phyloP scores from a whole-genome alignment of 1,284 basidiomycete species.

The Xanthoconium separans region DNA sequence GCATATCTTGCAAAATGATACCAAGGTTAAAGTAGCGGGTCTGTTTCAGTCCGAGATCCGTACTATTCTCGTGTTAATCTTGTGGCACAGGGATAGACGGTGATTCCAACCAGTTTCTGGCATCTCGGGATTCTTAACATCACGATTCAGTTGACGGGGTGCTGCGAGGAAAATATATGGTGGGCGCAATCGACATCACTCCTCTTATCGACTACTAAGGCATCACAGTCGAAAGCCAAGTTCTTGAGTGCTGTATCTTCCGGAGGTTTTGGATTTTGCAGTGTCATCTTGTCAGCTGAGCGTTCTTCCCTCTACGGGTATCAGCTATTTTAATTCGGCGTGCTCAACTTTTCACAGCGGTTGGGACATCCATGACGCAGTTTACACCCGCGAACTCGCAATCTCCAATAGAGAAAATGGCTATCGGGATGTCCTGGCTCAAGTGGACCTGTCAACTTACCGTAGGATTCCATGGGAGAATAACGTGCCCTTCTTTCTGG shows the following conservation, averaged over 20 bases:
- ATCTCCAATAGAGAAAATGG: conserved; percentile 92
- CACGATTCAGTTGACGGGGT: conserved; percentile 79
- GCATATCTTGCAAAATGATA: conserved; percentile 58
- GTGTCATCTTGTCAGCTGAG: conserved; percentile 76
- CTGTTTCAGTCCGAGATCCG: conserved; percentile 23
- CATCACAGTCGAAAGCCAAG: conserved; percentile 78
- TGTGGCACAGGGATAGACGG: conserved; percentile 60
- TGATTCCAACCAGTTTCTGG: conserved; percentile 28
- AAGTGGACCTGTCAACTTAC: conserved; percentile 82
- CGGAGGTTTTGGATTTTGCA: conserved; percentile 90
- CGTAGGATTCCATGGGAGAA: conserved; percentile 92
- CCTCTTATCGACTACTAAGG: conserved; percentile 6
- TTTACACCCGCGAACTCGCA: conserved; percentile 81
- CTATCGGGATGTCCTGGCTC: conserved; percentile 84
- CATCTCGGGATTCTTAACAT: conserved; percentile 6
- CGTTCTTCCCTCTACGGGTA: neutral
- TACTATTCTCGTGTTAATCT: neutral
- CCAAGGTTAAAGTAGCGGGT: conserved; percentile 94
- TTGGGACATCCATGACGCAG: conserved; percentile 86
- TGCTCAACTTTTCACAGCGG: conserved; percentile 47
- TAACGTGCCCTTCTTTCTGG: conserved; percentile 89
- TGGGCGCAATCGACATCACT: conserved; percentile 27
- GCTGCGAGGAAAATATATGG: conserved; percentile 92
- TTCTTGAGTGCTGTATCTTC: conserved; percentile 84
- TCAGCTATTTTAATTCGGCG: neutral